Evolutionary conservation across 2,329 filamentous ascomycete species (phyloP).

Genomic region (Cercospora janseana): DNA sequence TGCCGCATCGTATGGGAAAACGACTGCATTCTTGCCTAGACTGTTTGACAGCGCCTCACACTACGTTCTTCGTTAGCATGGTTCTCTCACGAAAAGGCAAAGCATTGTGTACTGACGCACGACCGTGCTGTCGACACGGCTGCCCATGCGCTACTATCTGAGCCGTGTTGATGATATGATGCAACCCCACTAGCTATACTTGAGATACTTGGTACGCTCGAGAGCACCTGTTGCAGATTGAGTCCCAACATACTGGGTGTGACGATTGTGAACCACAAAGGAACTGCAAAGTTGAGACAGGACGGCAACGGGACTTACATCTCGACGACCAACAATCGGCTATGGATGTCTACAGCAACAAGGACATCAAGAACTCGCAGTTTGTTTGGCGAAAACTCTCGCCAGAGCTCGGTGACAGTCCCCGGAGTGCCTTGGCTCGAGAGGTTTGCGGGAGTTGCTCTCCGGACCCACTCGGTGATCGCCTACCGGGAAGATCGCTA

Average conservation of each 20-base stretch:
- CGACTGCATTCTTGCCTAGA: slow-evolving; percentile 11
- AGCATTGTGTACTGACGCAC: slow-evolving; percentile 2
- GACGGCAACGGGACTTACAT: too few species aligned
- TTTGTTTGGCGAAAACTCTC: too few species aligned
- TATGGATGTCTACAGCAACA: too few species aligned
- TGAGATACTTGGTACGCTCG: slow-evolving; percentile 1
- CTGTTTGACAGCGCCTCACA: slow-evolving; percentile 11
- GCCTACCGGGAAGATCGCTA: too few species aligned
- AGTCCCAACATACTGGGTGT: slow-evolving; percentile 1
- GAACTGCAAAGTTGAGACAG: too few species aligned
- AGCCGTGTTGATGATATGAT: not conserved
- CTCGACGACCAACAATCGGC: too few species aligned
- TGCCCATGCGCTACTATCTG: not conserved
- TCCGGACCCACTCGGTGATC: too few species aligned
- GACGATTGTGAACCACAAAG: not conserved
- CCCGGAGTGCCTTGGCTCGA: too few species aligned
- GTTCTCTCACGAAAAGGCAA: not conserved
- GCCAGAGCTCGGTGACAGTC: too few species aligned
- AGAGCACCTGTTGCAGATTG: slow-evolving; percentile 3
- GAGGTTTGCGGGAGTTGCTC: too few species aligned
- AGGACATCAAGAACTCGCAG: too few species aligned
- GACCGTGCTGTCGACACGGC: slow-evolving; percentile 7
- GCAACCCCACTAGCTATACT: not conserved
- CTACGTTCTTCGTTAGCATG: not conserved
- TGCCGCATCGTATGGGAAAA: slow-evolving; percentile 12